phyloP scores from a whole-genome alignment of 2,329 filamentous ascomycete genomes.

The Ascochyta koolunga region DNA sequence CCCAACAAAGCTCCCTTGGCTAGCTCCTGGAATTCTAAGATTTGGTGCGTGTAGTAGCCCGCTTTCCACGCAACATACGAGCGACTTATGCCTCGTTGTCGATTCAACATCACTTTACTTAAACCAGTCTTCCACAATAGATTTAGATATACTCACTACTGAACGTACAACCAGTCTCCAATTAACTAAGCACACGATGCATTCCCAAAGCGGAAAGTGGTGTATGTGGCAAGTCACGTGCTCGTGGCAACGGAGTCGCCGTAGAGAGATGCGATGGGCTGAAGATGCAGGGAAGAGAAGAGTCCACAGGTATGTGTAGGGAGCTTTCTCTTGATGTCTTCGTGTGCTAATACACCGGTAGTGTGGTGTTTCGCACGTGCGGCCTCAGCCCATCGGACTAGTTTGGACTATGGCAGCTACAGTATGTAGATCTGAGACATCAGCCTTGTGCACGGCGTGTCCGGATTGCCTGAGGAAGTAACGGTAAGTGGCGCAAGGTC shows the following conservation, averaged over 20 bases:
- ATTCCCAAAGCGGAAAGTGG: conserved; percentile 1
- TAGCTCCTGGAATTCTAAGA: too few relatives aligned
- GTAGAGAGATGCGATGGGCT: not conserved
- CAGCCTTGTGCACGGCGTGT: conserved; percentile 18
- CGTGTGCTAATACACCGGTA: not conserved
- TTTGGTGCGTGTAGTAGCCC: too few relatives aligned
- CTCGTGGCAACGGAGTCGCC: conserved; percentile 9
- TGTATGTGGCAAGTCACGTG: conserved; percentile 13
- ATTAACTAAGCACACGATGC: not conserved
- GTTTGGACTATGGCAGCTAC: too few relatives aligned
- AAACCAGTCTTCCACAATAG: too few relatives aligned
- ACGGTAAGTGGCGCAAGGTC: conserved; percentile 6
- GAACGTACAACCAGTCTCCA: not conserved
- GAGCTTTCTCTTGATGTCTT: not conserved
- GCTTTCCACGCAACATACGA: too few relatives aligned
- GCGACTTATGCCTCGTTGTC: too few relatives aligned
- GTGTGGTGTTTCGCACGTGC: not conserved
- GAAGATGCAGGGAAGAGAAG: not conserved
- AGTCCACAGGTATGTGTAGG: not conserved
- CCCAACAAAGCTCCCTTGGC: too few relatives aligned
- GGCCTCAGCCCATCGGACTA: conserved; percentile 12
- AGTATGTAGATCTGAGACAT: conserved; percentile 13
- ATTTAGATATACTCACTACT: too few relatives aligned
- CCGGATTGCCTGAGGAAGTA: conserved; percentile 5
- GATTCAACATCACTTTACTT: too few relatives aligned